Evolutionary conservation across 176 grass and related monocot species (phyloP), one percentile per base, ranked within the genome.

Genomic region (Oryza glumipatula): DNA sequence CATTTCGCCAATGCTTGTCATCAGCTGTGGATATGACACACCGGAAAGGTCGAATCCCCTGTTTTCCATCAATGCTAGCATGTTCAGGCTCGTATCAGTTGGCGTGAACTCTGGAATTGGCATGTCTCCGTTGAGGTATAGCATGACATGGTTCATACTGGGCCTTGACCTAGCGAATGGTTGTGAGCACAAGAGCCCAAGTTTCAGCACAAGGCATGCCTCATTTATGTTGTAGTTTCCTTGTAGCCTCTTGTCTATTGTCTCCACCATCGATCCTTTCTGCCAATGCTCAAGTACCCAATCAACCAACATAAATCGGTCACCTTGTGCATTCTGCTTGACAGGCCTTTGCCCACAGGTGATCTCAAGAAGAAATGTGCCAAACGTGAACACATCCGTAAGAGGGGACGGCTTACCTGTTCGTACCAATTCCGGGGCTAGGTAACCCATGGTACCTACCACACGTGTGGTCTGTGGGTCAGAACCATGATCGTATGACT

Each of bases 331-430:
- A 26, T 13, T 74, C 48, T 30, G 54, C 30, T 63, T 71, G 5
- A 91, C 64, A 41, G 89, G 81, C 11, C 65, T 77, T 22, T 56
- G 23, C 2, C 89, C 85, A 13, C 80, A 85, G 4, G 60, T 70
- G 32, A 94, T 85, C 78, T 90, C 88, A 16, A 90, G 68, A 21
- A 88, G 61, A 36, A 94, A 88, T 14, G 49, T 69, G 32, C 92
- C 92, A 17, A 94, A 94, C 2, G 92, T 7, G 7, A 41, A 94
- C 1, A 94, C 88, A 17, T 94, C 92, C 0, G 92, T 91, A 28
- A 54, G 32, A 8, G 92, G 84, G 3, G 92, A 81, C 3, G 83
- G 83, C 75, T 88, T 94, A 8, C 92, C 86, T 0, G 69, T 86
- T 15, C 76, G 44, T 17, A 47, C 43, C 2, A 94, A 68, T 82